These are phyloP conservation scores for Ramichloridium luteum DNA, from an alignment of 2,329 filamentous ascomycete genomes.

Conservation along the genomic window DNA sequence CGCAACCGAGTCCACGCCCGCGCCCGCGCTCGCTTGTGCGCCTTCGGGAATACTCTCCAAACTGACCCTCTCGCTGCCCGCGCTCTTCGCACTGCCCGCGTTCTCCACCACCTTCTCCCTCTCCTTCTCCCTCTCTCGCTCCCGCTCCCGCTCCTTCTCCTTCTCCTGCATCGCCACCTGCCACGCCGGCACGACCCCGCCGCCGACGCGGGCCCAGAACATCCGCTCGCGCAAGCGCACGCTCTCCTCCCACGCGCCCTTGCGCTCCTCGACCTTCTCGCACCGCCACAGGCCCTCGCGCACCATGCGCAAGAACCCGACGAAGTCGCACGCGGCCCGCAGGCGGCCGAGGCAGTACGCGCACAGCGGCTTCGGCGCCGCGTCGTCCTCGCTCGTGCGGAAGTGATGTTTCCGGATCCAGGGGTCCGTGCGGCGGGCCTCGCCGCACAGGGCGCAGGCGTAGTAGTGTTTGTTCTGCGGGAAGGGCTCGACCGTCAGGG, in stretches of 20 bases:
- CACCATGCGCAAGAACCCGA: constrained; percentile 81
- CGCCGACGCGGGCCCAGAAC: constrained; percentile 92
- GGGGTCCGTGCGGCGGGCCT: constrained; percentile 56
- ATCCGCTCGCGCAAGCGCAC: constrained; percentile 82
- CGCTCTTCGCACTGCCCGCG: no score
- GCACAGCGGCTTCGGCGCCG: constrained; percentile 79
- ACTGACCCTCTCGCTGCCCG: no score
- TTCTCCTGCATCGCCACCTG: constrained; percentile 5
- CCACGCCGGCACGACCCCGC: constrained; percentile 66
- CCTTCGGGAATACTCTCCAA: constrained; percentile 15
- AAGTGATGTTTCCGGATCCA: constrained; percentile 79
- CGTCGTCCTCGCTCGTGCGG: constrained; percentile 73
- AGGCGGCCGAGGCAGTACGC: constrained; percentile 74
- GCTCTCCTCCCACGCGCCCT: constrained; percentile 87
- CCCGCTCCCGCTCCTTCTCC: constrained; percentile 7
- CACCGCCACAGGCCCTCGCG: constrained; percentile 86
- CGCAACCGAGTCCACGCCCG: no score
- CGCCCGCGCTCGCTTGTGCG: no score
- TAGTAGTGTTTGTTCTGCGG: constrained; percentile 43
- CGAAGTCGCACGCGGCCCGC: constrained; percentile 80
- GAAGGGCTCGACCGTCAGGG: constrained; percentile 79
- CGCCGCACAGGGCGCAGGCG: constrained; percentile 80
- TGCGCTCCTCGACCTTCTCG: constrained; percentile 71
- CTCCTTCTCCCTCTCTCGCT: constrained; percentile 7
- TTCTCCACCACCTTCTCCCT: constrained; percentile 1